phyloP scores from a whole-genome alignment of 2,329 filamentous ascomycete species.

The Teratosphaeria viscida region DNA sequence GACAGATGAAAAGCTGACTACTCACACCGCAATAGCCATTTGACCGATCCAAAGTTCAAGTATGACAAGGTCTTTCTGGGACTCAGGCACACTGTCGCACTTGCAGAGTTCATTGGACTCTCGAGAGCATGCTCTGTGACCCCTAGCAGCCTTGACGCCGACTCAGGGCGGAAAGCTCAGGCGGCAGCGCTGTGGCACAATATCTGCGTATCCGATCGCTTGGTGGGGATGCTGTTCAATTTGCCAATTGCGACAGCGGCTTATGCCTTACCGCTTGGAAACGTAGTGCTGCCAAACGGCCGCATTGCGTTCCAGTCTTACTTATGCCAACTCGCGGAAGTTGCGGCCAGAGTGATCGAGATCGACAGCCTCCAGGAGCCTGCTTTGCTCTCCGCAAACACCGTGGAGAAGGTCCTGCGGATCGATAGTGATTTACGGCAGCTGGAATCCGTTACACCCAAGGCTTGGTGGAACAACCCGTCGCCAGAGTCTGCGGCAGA shows the following conservation, averaged over 20 bases:
- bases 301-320: conserved; percentile 5
- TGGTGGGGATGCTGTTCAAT: conserved; percentile 6
- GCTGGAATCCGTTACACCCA: conserved; percentile 13
- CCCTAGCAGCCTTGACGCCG: not conserved
- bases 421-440: conserved; percentile 14
- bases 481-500: conserved; percentile 5
- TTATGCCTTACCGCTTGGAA: conserved; percentile 1
- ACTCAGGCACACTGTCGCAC: conserved; percentile 24
- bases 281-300: not conserved
- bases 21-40: conserved; percentile 13
- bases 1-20: not conserved
- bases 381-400: not conserved
- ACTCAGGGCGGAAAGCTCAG: not conserved
- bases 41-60: conserved; percentile 22
- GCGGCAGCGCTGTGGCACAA: not conserved
- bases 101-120: conserved; percentile 28
- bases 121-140: conserved; percentile 1
- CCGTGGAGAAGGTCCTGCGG: conserved; percentile 11
- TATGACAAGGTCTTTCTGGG: conserved; percentile 25
- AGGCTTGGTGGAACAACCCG: conserved; percentile 14
- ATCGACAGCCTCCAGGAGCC: conserved; percentile 3
- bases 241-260: conserved; percentile 3
- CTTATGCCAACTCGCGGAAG: conserved; percentile 6
- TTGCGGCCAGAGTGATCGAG: conserved; percentile 4
- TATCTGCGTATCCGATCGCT: conserved; percentile 2